phyloP scores from a whole-genome alignment of 2,329 filamentous ascomycete genomes.

The Coniella vitis region DNA sequence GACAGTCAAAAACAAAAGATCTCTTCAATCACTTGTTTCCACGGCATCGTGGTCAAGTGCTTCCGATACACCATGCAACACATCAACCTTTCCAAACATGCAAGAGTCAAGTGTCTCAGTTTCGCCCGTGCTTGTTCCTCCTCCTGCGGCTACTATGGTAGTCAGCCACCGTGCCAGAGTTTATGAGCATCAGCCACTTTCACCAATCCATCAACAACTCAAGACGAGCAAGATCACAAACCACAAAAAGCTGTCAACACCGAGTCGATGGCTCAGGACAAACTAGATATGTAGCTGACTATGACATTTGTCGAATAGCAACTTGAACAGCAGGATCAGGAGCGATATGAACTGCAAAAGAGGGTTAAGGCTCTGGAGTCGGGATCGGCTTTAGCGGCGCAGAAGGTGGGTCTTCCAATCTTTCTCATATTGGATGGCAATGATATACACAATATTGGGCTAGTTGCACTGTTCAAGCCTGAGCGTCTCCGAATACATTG shows the following conservation, averaged over 20 bases:
- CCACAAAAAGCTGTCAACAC: no score
- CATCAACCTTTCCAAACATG: background rate
- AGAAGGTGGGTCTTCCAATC: slow-evolving; percentile 42
- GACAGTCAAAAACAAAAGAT: background rate
- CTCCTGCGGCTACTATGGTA: background rate
- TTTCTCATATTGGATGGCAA: slow-evolving; percentile 2
- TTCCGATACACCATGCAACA: background rate
- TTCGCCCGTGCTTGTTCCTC: background rate
- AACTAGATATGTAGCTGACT: slow-evolving; percentile 17
- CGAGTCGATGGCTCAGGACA: no score
- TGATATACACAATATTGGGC: slow-evolving; percentile 3
- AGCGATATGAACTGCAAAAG: slow-evolving; percentile 48
- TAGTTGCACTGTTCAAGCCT: background rate
- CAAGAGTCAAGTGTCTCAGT: background rate
- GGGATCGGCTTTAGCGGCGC: slow-evolving; percentile 40
- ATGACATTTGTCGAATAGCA: slow-evolving; percentile 33
- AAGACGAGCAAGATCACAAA: no score
- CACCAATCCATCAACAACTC: no score
- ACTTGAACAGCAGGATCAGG: slow-evolving; percentile 51
- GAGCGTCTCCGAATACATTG: background rate
- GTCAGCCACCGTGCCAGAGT: no score
- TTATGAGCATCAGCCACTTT: no score
- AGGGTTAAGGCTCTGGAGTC: slow-evolving; percentile 47
- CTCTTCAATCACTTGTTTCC: background rate
- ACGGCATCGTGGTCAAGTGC: background rate